Conservation (phyloP, 2,329 filamentous ascomycete species). For the Aspergillus calidoustus region DNA sequence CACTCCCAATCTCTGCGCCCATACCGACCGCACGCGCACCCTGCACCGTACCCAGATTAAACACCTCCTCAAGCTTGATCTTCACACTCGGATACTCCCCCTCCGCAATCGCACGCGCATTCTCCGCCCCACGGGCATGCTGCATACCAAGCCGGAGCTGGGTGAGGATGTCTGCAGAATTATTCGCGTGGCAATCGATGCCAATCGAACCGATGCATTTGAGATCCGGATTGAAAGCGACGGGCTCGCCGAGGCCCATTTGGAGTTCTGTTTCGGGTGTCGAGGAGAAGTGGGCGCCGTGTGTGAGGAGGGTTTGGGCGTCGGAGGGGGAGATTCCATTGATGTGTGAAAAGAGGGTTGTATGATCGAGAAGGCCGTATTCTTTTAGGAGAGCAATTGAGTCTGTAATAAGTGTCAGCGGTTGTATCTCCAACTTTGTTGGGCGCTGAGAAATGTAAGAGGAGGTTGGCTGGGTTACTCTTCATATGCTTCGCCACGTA, state of each 20-base stretch:
- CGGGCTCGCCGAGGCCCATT: slow-evolving; percentile 35
- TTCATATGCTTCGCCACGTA: slow-evolving; percentile 22
- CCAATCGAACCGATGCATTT: slow-evolving; percentile 30
- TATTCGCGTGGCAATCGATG: slow-evolving; percentile 39
- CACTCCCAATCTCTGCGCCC: slow-evolving; percentile 32
- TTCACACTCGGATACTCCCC: slow-evolving; percentile 18
- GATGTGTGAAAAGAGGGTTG: slow-evolving; percentile 31
- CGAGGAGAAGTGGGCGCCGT: slow-evolving; percentile 28
- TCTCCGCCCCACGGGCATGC: slow-evolving; percentile 25
- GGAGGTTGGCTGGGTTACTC: not conserved
- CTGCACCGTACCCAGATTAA: slow-evolving; percentile 36
- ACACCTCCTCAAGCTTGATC: slow-evolving; percentile 30
- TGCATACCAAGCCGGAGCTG: slow-evolving; percentile 35
- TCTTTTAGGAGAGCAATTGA: slow-evolving; percentile 22
- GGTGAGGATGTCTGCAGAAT: slow-evolving; percentile 31
- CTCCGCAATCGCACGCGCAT: slow-evolving; percentile 14
- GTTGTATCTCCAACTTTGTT: not conserved
- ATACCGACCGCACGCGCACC: slow-evolving; percentile 34
- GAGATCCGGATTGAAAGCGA: slow-evolving; percentile 30
- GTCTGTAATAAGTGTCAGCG: not conserved
- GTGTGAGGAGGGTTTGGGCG: slow-evolving; percentile 23
- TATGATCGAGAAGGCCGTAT: slow-evolving; percentile 25
- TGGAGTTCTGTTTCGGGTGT: slow-evolving; percentile 38
- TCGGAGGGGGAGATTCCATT: slow-evolving; percentile 26
- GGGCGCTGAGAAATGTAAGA: too few relatives aligned